Evolutionary conservation across 2,329 filamentous ascomycete genomes (phyloP).

Genomic region (Apiospora rasikravindrae): DNA sequence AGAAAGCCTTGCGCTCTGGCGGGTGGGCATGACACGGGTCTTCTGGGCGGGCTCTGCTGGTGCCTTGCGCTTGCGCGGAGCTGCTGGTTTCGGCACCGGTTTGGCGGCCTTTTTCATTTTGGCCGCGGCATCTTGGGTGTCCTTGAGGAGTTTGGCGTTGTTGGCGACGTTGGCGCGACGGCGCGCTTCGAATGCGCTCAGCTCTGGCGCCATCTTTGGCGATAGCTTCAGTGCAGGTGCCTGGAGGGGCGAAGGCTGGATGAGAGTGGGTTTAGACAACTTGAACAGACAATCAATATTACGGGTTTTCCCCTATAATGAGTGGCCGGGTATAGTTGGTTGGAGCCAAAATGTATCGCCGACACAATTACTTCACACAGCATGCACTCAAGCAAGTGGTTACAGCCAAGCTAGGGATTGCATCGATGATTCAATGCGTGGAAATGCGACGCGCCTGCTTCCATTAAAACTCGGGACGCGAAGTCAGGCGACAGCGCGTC

Average conservation of each 20-base stretch:
- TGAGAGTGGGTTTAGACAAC: background rate
- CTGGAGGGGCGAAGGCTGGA: background rate
- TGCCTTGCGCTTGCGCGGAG: slow-evolving; percentile 42
- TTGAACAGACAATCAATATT: background rate
- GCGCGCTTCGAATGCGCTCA: slow-evolving; percentile 87
- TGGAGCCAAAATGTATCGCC: background rate
- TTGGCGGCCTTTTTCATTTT: slow-evolving; percentile 67
- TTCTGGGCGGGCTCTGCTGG: slow-evolving; percentile 52
- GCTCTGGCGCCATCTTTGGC: slow-evolving; percentile 26
- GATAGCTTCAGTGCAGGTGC: background rate
- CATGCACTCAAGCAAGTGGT: background rate
- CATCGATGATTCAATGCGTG: background rate
- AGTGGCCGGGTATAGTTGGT: background rate
- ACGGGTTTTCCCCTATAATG: background rate
- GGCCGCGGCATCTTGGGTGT: slow-evolving; percentile 74
- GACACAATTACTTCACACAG: background rate
- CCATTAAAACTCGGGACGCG: slow-evolving; percentile 30
- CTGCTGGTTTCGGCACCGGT: slow-evolving; percentile 49
- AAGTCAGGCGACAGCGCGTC: slow-evolving; percentile 19
- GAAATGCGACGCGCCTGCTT: slow-evolving; percentile 7
- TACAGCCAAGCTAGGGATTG: background rate
- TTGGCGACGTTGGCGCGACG: slow-evolving; percentile 89
- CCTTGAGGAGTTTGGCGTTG: slow-evolving; percentile 75
- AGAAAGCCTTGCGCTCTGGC: slow-evolving; percentile 63
- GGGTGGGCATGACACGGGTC: slow-evolving; percentile 55